phyloP scores from a whole-genome alignment of 352 stramenopile genomes.

The Aphanomyces astaci region DNA sequence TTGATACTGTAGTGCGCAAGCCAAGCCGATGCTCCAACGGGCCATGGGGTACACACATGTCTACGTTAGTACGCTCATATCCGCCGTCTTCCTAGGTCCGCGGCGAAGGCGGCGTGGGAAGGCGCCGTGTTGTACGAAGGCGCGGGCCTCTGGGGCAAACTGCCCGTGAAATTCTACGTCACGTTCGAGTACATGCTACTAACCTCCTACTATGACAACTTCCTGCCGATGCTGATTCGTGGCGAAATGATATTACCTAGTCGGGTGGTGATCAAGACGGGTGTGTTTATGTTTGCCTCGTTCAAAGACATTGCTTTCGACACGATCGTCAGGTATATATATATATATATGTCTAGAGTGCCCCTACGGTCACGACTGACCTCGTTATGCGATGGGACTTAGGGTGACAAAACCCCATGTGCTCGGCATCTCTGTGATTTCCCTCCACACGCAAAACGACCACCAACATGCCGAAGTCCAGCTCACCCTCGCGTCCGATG shows the following conservation, averaged over 20 bases:
- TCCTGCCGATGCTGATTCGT: neutral
- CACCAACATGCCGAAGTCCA: neutral
- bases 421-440: constrained; percentile 4
- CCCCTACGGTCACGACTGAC: too few relatives aligned
- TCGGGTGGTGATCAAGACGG: neutral
- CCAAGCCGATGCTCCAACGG: neutral
- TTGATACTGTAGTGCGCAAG: neutral
- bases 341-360: too few relatives aligned
- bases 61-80: neutral
- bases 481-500: neutral
- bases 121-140: constrained; percentile 75
- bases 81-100: neutral
- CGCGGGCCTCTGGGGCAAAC: constrained; percentile 63
- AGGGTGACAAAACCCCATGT: constrained; percentile 6
- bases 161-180: constrained; percentile 61
- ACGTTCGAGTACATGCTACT: constrained; percentile 71
- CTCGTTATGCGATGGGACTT: neutral
- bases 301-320: constrained; percentile 13
- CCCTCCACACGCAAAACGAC: neutral
- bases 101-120: constrained; percentile 23
- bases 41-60: neutral
- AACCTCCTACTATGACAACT: neutral
- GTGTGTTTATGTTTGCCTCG: constrained; percentile 15
- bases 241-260: neutral
- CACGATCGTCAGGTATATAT: neutral